Conservation (phyloP, 257 asterid species). For the Handroanthus guayacan region DNA sequence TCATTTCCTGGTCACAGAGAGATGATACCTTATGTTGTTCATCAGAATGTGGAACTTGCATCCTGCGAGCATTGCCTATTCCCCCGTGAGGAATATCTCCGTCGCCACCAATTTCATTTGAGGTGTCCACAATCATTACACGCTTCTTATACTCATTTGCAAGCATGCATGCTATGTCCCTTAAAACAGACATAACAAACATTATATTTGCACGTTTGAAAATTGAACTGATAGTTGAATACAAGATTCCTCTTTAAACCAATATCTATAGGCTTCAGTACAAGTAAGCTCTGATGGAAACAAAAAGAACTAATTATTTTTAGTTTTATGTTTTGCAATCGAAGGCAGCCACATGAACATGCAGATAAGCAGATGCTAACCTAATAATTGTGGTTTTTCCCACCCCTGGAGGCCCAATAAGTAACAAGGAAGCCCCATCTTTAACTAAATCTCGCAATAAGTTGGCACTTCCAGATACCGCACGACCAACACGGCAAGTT, state of each 20-base stretch:
- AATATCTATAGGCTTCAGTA: slow-evolving; percentile 16
- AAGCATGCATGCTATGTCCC: slow-evolving; percentile 99
- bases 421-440: slow-evolving; percentile 84
- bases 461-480: slow-evolving; percentile 88
- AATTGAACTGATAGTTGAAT: slow-evolving; percentile 11
- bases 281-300: slow-evolving; percentile 9
- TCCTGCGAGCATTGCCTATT: slow-evolving; percentile 93
- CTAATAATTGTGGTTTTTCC: slow-evolving; percentile 98
- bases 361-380: slow-evolving; percentile 44
- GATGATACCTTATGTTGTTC: slow-evolving; percentile 84
- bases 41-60: slow-evolving; percentile 97
- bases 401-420: slow-evolving; percentile 96
- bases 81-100: slow-evolving; percentile 98
- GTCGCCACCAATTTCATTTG: slow-evolving; percentile 98
- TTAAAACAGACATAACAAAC: slow-evolving; percentile 33
- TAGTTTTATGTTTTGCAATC: not conserved
- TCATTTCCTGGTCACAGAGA: slow-evolving; percentile 13
- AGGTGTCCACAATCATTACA: slow-evolving; percentile 98
- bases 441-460: slow-evolving; percentile 80
- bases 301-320: slow-evolving; percentile 3
- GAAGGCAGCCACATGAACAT: slow-evolving; percentile 8
- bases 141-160: slow-evolving; percentile 91
- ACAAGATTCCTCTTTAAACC: not conserved
- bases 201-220: slow-evolving; percentile 24
- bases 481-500: slow-evolving; percentile 97